Base-by-base conservation (phyloP, 2,329 filamentous ascomycete species). In the Parastagonospora nodorum region DNA sequence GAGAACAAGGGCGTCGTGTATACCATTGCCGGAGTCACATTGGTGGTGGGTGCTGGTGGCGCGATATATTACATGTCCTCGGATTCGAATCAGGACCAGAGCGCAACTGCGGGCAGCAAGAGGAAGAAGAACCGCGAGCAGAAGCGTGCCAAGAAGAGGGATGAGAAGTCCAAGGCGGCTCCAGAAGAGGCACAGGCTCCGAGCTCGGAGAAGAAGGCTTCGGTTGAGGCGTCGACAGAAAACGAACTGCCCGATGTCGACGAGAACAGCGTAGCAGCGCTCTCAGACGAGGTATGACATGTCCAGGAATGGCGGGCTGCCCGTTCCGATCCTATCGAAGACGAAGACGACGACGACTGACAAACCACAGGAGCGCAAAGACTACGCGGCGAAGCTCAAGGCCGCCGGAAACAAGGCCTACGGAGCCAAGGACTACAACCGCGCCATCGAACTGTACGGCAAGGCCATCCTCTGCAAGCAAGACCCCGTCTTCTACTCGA, bases 401-500 rank as follows among this genome's bases (percentile, higher is more conserved):
- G 90, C 90, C 55, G 89, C 90, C 27, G 94, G 94, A 53, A 99
- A 99, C 82, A 95, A 94, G 78, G 91, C 94, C 7, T 99, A 97
- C 69, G 92, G 91, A 54, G 86, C 87, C 63, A 97, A 97, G 79
- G 89, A 96, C 69, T 97, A 97, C 78, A 88, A 91, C 77, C 87
- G 85, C 67, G 94, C 94, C 62, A 99, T 99, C 71, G 89, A 92
- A 4, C 86, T 99, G 31, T 99, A 99, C 78, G 90, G 90, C 61
- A 90, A 96, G 79, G 94, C 94, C 43, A 96, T 99, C 66, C 80
- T 97, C 44, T 97, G 94, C 88, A 96, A 94, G 79, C 88, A 92
- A 50, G 94, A 99, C 70, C 92, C 94, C 29, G 92, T 99, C 74
- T 99, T 94, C 82, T 99, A 95, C 83, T 97, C 94, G 58, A 99